Conservation (phyloP, 176 grass and related monocot species). For the Rhynchospora breviuscula region DNA sequence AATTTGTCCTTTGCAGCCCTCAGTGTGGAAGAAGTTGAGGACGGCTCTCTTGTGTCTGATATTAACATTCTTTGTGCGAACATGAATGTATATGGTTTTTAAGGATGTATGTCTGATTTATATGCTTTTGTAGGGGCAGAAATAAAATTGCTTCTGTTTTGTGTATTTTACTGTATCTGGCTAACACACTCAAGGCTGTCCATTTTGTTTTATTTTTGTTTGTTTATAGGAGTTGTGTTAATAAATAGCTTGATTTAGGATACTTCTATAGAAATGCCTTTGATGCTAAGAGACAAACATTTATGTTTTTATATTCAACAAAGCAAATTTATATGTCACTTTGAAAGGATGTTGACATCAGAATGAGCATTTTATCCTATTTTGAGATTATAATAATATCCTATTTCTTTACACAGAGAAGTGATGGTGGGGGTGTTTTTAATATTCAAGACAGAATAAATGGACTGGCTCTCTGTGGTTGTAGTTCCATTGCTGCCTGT, state of each 20-base stretch:
- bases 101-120: neutral
- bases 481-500: conserved; percentile 60
- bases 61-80: neutral
- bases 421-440: conserved; percentile 75
- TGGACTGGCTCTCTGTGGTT: conserved; percentile 71
- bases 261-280: neutral
- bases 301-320: neutral
- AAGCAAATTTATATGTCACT: neutral
- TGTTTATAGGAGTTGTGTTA: neutral
- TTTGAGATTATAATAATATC: neutral
- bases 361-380: neutral
- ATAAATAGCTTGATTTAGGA: neutral
- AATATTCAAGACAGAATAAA: conserved; percentile 93
- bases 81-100: neutral
- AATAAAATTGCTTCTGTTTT: neutral
- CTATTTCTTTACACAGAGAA: conserved; percentile 50
- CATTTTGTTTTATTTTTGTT: neutral
- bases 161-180: neutral
- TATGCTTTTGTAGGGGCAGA: neutral
- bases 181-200: neutral
- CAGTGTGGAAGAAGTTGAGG: neutral
- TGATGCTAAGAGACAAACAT: neutral
- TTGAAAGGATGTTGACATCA: neutral
- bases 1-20: neutral
- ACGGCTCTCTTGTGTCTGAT: neutral